Evolutionary conservation across 78 protist genomes (phyloP), one percentile per base, ranked within the genome.

Genomic region (Planoprotostelium fungivorum): DNA sequence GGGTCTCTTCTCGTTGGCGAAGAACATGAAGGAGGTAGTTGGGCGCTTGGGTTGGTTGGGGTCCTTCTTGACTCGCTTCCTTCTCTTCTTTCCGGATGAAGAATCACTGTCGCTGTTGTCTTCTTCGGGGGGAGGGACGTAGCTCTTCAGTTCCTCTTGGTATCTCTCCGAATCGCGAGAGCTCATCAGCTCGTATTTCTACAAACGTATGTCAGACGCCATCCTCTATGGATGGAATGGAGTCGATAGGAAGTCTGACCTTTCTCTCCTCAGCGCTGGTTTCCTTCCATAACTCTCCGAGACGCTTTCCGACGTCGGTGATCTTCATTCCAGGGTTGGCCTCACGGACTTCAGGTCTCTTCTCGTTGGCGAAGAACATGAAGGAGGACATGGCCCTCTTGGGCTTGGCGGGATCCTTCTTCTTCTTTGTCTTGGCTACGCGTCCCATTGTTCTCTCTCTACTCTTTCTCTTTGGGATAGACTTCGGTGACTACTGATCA

Each of bases 11-110:
- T 90, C 94, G 35, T 86, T 88, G 84, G 87, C 0, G 88, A 87
- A 94, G 90, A 90, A 39, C 88, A 94, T 63, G 89, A 37, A 94
- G 36, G 96, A 89, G 34, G 93, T 63, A 0, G 85, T 88, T 1
- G 93, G 86, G 28, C 93, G 84, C 92, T 94, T 94, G 73, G 96
- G 96, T 37, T 86, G 89, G 90, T 89, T 88, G 73, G 90, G 90
- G 85, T 91, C 92, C 83, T 10, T 37, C 89, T 63, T 87, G 39
- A 38, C 1, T 73, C 85, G 5, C 36, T 73, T 88, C n/a, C 34
- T 34, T 25, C 36, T 36, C 91, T 84, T 35, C 37, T 36, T 29
- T 28, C 34, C n/a, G 51, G 16, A 1, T n/a, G n/a, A n/a, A n/a
- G n/a, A n/a, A 38, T 86, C 39, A 23, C 73, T 84, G 86, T 34